Evolutionary conservation across 164 flowering plant genomes (phyloP), one percentile per base, ranked within the genome.

Genomic region (Vitis vinifera): DNA sequence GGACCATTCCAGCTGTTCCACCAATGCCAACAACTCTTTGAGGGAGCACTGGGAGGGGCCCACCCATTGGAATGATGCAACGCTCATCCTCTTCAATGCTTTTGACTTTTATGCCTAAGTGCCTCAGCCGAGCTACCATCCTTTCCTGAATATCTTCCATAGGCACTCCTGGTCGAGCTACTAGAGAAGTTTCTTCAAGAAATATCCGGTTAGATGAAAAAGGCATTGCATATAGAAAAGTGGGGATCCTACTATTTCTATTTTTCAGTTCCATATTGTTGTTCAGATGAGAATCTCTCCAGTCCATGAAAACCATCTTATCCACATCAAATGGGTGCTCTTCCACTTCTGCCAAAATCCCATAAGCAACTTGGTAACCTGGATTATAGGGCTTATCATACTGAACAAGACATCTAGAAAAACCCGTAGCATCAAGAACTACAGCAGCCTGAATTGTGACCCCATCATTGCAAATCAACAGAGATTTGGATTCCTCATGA

Each of bases 1-100:
- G 98, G 68, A 93, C 98, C 98, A 91, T 91, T 7, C 97, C 98
- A 13, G 97, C 98, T 3, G 98, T 91, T 17, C 98, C 98, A 56
- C 98, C 97, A 19, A 93, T 90, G 50, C 98, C 98, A 17, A 93
- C 81, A 27, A 93, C 93, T 76, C 96, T 75, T 72, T 93, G 98
- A 68, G 97, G 97, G 10, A 90, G 83, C 29, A 93, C 95, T 1
- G 98, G 98, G 17, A 93, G 90, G 2, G 98, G 97, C 2, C 97
- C 98, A 10, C 98, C 98, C 98, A 93, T 93, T 8, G 97, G 97
- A 62, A 93, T 93, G 55, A 91, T 77, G 76, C 98, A 93, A 6
- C 77, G 80, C 83, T 93, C 98, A 72, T 93, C 98, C 76, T 93
- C 97, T 78, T 91, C 97, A 62, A 93, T 88, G 79, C 93, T 81